Base-by-base conservation (phyloP, 2,329 filamentous ascomycete species). In the Diplodia mutila region DNA sequence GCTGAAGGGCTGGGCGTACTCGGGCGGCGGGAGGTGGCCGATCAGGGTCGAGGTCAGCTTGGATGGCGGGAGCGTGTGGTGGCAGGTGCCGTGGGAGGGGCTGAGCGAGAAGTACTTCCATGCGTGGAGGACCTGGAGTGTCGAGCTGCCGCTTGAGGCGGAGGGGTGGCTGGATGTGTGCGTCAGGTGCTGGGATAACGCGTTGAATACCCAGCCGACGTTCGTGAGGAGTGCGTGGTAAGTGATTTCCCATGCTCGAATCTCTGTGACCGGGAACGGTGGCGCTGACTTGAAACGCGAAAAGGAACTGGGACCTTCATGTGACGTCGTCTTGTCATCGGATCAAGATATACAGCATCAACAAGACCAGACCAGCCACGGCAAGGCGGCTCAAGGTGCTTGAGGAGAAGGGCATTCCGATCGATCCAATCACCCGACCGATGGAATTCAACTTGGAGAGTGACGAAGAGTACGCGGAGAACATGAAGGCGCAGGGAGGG, bases 241-340 rank as follows among this genome's bases (percentile, higher is more conserved):
- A 69, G 75, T 72, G 3, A 1, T 14, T 48, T 18, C 18, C 37
- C 21, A n/a, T n/a, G n/a, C n/a, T n/a, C n/a, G n/a, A n/a, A n/a
- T n/a, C n/a, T n/a, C n/a, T n/a, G n/a, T n/a, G n/a, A n/a, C n/a
- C n/a, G n/a, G n/a, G n/a, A n/a, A n/a, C n/a, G 1, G 59, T 46
- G 9, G 5, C n/a, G 6, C 57, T 69, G 23, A 64, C 18, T 65
- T 69, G 69, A 61, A 69, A 65, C 14, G 14, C 32, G 42, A 73
- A 75, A 79, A 90, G 82, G 84, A 90, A 90, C 72, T 90, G 87
- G 87, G 88, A 85, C 18, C 76, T 90, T 23, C 88, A 90, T 72
- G 87, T 90, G 3, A 90, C 88, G 0, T 86, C 83, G 7, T 87
- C 83, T 0, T 88, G 85, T 67, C 89, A 90, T 69, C 81, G 86